A percentile compares a stretch with the other conserved stretches of the same genome.
Conservation (phyloP, 768 basidiomycete species). For the Dentipellis sp. region DNA sequence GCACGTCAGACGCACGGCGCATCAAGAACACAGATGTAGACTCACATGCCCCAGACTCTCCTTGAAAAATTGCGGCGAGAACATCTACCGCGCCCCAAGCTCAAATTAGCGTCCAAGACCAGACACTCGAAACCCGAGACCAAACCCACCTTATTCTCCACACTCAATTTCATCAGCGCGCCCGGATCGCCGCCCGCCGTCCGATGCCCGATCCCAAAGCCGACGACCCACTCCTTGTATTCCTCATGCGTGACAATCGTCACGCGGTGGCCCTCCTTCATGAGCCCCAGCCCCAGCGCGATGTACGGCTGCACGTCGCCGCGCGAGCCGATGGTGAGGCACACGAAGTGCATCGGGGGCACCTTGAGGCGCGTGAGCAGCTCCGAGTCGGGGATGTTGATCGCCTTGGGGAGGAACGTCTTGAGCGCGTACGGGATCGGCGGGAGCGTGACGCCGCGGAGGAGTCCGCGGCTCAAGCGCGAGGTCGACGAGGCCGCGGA, state of each 20-base stretch:
- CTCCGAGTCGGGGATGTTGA: slow-evolving; percentile 34
- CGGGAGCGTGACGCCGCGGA: neutral
- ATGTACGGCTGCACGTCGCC: slow-evolving; percentile 45
- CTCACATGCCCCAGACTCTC: slow-evolving; percentile 46
- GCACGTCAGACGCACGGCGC: neutral
- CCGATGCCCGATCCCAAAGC: slow-evolving; percentile 50
- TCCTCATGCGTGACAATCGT: slow-evolving; percentile 40
- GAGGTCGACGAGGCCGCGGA: neutral
- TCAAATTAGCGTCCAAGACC: slow-evolving; percentile 15
- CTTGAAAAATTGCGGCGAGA: slow-evolving; percentile 64
- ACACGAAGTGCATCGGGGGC: slow-evolving; percentile 44
- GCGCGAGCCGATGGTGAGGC: slow-evolving; percentile 56
- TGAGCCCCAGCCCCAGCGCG: slow-evolving; percentile 31
- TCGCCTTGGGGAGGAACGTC: slow-evolving; percentile 32
- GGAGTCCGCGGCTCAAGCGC: neutral
- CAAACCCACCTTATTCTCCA: slow-evolving; percentile 31
- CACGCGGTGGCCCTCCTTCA: slow-evolving; percentile 33
- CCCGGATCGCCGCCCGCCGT: slow-evolving; percentile 64
- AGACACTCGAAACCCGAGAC: no score
- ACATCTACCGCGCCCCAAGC: slow-evolving; percentile 36
- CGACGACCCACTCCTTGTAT: slow-evolving; percentile 47
- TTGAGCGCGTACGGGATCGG: slow-evolving; percentile 24
- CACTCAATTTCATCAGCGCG: slow-evolving; percentile 54
- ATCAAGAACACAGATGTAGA: neutral
- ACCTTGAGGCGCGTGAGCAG: slow-evolving; percentile 22